Percentiles rank a stretch among this genome's conserved stretches.
Evolutionary conservation across 768 basidiomycete species (phyloP).

Genomic region (Boletus reticuloceps): DNA sequence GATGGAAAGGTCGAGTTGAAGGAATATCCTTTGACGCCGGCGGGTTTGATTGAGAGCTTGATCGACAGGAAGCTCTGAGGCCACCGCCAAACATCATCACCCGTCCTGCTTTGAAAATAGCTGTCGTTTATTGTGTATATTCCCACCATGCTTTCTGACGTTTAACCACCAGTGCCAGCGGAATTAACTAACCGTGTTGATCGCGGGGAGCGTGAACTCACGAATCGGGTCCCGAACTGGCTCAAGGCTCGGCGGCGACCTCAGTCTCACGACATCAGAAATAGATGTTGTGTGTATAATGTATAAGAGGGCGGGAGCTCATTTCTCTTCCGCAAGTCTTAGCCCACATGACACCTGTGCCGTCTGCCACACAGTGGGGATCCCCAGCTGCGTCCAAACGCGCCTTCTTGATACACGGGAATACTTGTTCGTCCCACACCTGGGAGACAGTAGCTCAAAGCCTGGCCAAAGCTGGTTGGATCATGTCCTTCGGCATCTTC

Average conservation of each 20-base stretch:
- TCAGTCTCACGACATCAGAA: neutral
- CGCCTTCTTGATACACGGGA: conserved; percentile 16
- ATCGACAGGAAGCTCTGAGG: conserved; percentile 63
- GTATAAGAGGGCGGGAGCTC: neutral
- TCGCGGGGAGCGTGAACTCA: too few species aligned
- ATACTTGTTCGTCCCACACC: conserved; percentile 12
- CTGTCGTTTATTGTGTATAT: too few species aligned
- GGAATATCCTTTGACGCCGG: conserved; percentile 73
- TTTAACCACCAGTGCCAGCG: too few species aligned
- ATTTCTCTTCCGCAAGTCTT: too few species aligned
- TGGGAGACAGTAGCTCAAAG: conserved; percentile 9
- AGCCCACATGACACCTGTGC: conserved; percentile 8
- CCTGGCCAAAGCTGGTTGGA: conserved; percentile 9
- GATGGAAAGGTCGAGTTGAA: conserved; percentile 69
- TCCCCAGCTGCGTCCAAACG: conserved; percentile 9
- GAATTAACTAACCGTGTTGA: too few species aligned
- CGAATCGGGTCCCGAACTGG: too few species aligned
- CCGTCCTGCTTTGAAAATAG: neutral
- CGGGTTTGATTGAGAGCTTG: conserved; percentile 78
- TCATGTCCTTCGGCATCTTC: neutral
- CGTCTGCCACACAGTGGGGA: conserved; percentile 18
- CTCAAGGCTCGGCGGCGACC: too few species aligned
- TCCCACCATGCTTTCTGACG: too few species aligned
- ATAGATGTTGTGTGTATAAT: neutral
- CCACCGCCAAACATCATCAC: neutral